These are phyloP conservation scores for Centella asiatica DNA, from an alignment of 129 eudicot genomes.

Conservation along the genomic window DNA sequence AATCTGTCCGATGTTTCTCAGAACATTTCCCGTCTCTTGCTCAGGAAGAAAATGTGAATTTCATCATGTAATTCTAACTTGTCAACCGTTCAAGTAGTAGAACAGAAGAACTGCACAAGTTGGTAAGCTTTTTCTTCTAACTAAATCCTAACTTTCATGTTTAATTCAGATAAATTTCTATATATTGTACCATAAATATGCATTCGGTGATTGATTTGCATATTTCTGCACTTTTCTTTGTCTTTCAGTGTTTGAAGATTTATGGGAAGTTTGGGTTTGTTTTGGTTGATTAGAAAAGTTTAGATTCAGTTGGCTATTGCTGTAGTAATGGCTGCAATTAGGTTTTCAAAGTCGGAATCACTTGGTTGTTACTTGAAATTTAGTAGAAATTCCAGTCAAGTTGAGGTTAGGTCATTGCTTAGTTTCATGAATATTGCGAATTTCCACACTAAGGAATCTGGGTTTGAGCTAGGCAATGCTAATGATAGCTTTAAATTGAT, in stretches of 20 bases:
- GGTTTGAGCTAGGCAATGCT: not conserved
- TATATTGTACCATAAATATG: too few species aligned
- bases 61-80: too few species aligned
- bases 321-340: slow-evolving; percentile 39
- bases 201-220: not conserved
- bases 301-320: slow-evolving; percentile 14
- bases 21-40: too few species aligned
- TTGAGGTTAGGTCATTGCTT: slow-evolving; percentile 32
- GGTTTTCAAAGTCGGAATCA: slow-evolving; percentile 34
- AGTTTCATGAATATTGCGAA: slow-evolving; percentile 16
- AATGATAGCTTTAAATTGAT: slow-evolving; percentile 4
- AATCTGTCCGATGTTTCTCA: too few species aligned
- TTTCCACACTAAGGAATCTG: slow-evolving; percentile 20
- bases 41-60: too few species aligned
- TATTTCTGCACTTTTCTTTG: not conserved
- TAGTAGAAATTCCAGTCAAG: slow-evolving; percentile 9
- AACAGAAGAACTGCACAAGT: too few species aligned
- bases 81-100: too few species aligned
- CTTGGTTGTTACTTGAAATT: slow-evolving; percentile 16
- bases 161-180: too few species aligned
- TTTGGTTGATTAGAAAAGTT: not conserved
- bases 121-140: too few species aligned
- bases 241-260: slow-evolving; percentile 13
- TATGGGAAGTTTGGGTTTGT: not conserved
- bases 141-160: too few species aligned